Evolutionary conservation across 768 basidiomycete genomes (phyloP).

Genomic region (Suillus bovinus): DNA sequence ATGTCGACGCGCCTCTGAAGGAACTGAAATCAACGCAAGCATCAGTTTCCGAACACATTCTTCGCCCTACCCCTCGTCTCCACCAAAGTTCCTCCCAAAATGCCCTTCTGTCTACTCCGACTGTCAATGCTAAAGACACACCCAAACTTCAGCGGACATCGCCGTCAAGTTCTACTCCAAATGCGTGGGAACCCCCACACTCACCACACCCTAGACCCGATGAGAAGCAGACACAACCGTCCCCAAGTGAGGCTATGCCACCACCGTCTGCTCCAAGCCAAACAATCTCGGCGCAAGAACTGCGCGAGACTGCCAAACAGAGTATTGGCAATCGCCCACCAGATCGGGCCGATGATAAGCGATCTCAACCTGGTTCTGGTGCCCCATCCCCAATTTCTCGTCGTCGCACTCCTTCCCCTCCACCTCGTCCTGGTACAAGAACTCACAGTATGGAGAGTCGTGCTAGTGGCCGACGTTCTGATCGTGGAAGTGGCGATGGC

Average conservation of each 20-base stretch:
- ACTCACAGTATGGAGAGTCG: conserved; percentile 74
- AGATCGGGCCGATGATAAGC: conserved; percentile 46
- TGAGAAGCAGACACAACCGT: conserved; percentile 35
- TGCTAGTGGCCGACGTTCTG: conserved; percentile 63
- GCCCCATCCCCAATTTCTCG: conserved; percentile 56
- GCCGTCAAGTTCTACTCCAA: conserved; percentile 15
- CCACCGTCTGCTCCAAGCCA: conserved; percentile 80
- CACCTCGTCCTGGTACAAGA: conserved; percentile 65
- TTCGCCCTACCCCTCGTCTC: conserved; percentile 18
- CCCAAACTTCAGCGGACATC: conserved; percentile 20
- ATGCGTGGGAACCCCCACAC: conserved; percentile 37
- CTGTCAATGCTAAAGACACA: conserved; percentile 20
- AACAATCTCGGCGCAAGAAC: conserved; percentile 74
- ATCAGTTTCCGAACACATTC: neutral
- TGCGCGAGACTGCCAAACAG: conserved; percentile 79
- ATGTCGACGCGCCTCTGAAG: conserved; percentile 32
- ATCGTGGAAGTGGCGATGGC: conserved; percentile 46
- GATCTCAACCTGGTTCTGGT: conserved; percentile 51
- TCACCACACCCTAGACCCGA: conserved; percentile 45
- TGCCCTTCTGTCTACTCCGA: conserved; percentile 16
- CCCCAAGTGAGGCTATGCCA: conserved; percentile 55
- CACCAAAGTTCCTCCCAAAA: conserved; percentile 20
- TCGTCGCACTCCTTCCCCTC: conserved; percentile 64
- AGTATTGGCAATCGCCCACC: conserved; percentile 43
- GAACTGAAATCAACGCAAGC: conserved; percentile 20